These are phyloP conservation scores for Lactarius evosmus DNA, from an alignment of 768 basidiomycete genomes.

Conservation along the genomic window DNA sequence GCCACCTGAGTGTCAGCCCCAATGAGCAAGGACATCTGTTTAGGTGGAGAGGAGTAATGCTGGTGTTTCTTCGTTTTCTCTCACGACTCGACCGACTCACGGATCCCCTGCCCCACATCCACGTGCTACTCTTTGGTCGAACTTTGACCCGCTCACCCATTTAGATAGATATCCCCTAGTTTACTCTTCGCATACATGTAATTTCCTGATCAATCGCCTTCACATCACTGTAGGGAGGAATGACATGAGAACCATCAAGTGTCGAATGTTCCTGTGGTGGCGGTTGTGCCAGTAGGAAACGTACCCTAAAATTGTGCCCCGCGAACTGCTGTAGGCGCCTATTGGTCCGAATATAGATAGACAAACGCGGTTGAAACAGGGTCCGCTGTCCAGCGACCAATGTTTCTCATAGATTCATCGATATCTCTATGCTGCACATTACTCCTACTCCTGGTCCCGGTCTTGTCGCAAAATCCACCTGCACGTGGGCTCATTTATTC, in stretches of 20 bases:
- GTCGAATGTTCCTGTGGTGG: neutral
- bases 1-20: conserved; percentile 34
- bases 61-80: neutral
- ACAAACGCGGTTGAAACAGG: too few species aligned
- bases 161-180: conserved; percentile 15
- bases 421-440: neutral
- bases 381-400: neutral
- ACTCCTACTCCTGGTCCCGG: neutral
- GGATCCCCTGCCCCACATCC: neutral
- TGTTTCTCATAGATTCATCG: neutral
- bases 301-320: conserved; percentile 3
- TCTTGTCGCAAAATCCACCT: neutral
- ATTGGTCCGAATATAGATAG: neutral
- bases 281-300: neutral
- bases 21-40: conserved; percentile 23
- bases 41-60: conserved; percentile 4
- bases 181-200: conserved; percentile 9
- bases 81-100: neutral
- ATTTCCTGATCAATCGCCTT: neutral
- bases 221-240: neutral
- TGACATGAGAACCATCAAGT: neutral
- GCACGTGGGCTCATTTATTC: conserved; percentile 39
- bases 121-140: neutral
- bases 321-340: neutral
- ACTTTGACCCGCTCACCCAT: conserved; percentile 1